phyloP scores from a whole-genome alignment of 345 rosid genomes.

The Acer campestre region DNA sequence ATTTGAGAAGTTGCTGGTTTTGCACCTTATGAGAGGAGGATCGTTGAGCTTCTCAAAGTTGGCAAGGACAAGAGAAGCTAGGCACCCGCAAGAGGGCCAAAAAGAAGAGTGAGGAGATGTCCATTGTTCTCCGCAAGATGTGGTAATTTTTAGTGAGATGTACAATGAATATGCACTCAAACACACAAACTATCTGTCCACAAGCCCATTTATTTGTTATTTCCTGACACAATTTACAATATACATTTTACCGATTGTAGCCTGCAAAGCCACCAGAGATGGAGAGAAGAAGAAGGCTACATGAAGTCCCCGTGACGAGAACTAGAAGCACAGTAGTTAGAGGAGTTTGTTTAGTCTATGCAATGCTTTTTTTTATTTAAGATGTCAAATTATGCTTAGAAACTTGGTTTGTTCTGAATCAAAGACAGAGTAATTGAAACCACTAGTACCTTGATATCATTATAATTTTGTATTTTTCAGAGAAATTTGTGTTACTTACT shows the following conservation, averaged over 20 bases:
- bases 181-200: too few species aligned
- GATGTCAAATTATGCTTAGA: not conserved
- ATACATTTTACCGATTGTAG: not conserved
- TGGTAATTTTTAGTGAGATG: constrained; percentile 38
- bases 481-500: not conserved
- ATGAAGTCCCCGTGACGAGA: not conserved
- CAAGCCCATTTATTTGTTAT: not conserved
- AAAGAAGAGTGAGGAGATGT: constrained; percentile 93
- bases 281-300: constrained; percentile 55
- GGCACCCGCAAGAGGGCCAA: constrained; percentile 95
- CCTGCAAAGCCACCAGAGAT: constrained; percentile 45
- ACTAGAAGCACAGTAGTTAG: constrained; percentile 5
- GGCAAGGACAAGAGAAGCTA: constrained; percentile 90
- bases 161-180: too few species aligned
- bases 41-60: constrained; percentile 58
- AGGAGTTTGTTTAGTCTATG: not conserved
- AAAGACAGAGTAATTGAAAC: constrained; percentile 19
- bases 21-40: too few species aligned
- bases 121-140: constrained; percentile 74
- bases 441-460: not conserved
- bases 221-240: not conserved
- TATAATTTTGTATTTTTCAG: not conserved
- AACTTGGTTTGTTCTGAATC: constrained; percentile 14
- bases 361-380: not conserved
- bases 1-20: too few species aligned